Evolutionary conservation across 441 rosid species (phyloP).

Genomic region (Melastoma candidum): DNA sequence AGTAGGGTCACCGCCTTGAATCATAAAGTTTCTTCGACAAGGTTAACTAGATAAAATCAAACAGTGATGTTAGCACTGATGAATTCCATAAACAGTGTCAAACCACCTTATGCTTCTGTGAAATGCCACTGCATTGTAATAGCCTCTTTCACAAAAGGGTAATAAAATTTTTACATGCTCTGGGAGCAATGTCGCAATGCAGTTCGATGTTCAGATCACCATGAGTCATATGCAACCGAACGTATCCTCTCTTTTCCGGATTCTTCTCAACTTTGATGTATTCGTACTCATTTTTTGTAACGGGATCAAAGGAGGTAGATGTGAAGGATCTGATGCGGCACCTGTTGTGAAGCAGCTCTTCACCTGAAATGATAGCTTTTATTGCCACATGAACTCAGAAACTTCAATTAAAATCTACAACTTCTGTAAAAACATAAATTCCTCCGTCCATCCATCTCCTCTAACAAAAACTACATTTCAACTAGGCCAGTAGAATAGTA

Average conservation of each 20-base stretch:
- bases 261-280: slow-evolving; percentile 82
- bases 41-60: slow-evolving; percentile 2
- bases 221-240: slow-evolving; percentile 2
- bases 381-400: slow-evolving; percentile 13
- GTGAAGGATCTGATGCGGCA: slow-evolving; percentile 96
- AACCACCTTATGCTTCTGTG: slow-evolving; percentile 70
- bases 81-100: slow-evolving; percentile 6
- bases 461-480: no score
- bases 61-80: background rate
- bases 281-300: slow-evolving; percentile 79
- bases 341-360: slow-evolving; percentile 82
- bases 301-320: slow-evolving; percentile 82
- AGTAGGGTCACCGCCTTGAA: slow-evolving; percentile 98
- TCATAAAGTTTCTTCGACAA: slow-evolving; percentile 72
- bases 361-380: slow-evolving; percentile 40
- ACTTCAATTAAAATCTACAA: no score
- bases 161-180: slow-evolving; percentile 87
- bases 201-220: slow-evolving; percentile 94
- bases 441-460: no score
- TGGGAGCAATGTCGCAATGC: slow-evolving; percentile 86
- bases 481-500: no score
- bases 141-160: slow-evolving; percentile 78
- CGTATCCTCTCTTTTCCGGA: slow-evolving; percentile 82
- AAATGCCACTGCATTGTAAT: slow-evolving; percentile 73
- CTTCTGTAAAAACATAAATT: no score